These are phyloP conservation scores for Chlorella ohadii DNA, from an alignment of 139 green algal species.

Conservation along the genomic window DNA sequence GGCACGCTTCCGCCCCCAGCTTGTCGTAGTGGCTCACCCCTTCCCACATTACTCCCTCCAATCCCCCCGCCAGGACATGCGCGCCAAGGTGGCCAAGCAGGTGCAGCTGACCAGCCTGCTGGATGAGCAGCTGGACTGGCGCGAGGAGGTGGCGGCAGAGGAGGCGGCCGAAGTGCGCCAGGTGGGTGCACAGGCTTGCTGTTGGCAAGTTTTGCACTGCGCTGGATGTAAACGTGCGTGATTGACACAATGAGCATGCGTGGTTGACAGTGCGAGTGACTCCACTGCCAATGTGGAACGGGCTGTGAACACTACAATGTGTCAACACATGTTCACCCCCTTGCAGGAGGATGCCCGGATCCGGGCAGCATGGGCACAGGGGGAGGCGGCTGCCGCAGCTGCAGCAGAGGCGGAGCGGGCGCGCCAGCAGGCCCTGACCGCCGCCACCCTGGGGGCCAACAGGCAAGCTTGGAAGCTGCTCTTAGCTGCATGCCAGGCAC, in stretches of 20 bases:
- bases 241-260: no score
- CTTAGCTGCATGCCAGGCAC: no score
- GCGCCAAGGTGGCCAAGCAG: constrained; percentile 27
- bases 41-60: no score
- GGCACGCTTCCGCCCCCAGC: no score
- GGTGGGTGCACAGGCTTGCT: constrained; percentile 27
- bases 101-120: background rate
- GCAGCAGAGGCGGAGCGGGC: background rate
- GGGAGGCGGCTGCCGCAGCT: background rate
- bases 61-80: background rate
- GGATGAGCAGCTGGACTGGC: constrained; percentile 16
- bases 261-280: no score
- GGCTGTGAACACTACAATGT: no score
- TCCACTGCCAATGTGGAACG: no score
- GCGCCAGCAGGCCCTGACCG: constrained; percentile 7
- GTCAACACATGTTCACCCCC: no score
- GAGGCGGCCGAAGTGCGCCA: background rate
- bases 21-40: no score
- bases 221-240: no score
- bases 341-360: constrained; percentile 4
- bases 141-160: background rate
- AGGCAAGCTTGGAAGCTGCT: background rate
- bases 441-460: constrained; percentile 5
- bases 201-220: no score
- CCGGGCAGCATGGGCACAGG: constrained; percentile 24